Conservation (phyloP, 768 basidiomycete genomes). For the Mrakia frigida region DNA sequence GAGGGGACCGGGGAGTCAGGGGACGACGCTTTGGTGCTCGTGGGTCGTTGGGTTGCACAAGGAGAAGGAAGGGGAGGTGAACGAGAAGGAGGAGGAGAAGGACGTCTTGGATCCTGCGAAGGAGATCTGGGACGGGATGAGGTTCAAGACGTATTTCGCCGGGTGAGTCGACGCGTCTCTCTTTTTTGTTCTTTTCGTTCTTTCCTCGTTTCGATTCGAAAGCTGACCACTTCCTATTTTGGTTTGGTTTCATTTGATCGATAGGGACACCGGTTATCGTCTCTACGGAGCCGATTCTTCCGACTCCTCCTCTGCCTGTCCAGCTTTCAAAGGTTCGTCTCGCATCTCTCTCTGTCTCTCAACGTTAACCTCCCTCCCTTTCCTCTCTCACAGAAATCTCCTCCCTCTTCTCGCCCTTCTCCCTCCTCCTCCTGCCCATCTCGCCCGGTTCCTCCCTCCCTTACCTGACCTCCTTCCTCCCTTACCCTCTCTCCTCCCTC, state of each 20-base stretch:
- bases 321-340: conserved; percentile 24
- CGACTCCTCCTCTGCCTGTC: conserved; percentile 20
- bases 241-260: background rate
- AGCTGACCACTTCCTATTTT: background rate
- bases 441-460: conserved; percentile 31
- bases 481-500: conserved; percentile 23
- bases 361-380: background rate
- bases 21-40: conserved; percentile 24
- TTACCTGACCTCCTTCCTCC: conserved; percentile 29
- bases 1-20: conserved; percentile 15
- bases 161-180: conserved; percentile 25
- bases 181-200: background rate
- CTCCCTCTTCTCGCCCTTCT: conserved; percentile 19
- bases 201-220: background rate
- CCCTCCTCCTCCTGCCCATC: conserved; percentile 30
- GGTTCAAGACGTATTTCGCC: conserved; percentile 27
- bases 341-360: background rate
- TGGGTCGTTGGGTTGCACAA: conserved; percentile 26
- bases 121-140: conserved; percentile 17
- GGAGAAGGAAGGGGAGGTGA: background rate
- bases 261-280: conserved; percentile 29
- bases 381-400: conserved; percentile 8
- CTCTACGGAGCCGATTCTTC: conserved; percentile 19
- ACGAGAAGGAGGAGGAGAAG: background rate
- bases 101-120: background rate